Conservation (phyloP, 2,329 filamentous ascomycete species). For the Cadophora sp. region DNA sequence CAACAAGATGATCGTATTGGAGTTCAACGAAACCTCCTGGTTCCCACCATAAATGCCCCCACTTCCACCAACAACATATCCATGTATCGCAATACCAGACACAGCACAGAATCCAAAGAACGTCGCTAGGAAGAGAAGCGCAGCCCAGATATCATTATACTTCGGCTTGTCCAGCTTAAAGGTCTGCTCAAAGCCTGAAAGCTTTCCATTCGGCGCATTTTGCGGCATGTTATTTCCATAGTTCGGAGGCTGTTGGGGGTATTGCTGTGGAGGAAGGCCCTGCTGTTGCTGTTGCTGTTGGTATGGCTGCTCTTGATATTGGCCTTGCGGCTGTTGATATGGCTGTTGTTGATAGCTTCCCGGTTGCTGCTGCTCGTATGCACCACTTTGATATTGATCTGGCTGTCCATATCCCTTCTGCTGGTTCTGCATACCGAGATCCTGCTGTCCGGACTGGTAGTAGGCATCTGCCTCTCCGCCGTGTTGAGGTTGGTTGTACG, state of each 20-base stretch:
- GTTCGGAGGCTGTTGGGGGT: conserved; percentile 32
- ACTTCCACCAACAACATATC: conserved; percentile 69
- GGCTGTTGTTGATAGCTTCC: conserved; percentile 22
- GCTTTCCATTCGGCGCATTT: conserved; percentile 21
- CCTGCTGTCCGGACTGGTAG: conserved; percentile 34
- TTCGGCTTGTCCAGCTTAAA: conserved; percentile 87
- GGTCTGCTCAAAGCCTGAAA: conserved; percentile 70
- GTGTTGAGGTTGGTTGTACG: conserved; percentile 36
- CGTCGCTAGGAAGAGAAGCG: conserved; percentile 74
- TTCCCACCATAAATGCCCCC: conserved; percentile 73
- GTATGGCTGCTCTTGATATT: conserved; percentile 28
- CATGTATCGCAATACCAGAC: conserved; percentile 76
- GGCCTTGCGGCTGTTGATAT: conserved; percentile 21
- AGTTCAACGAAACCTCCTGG: conserved; percentile 70
- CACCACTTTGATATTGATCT: background rate
- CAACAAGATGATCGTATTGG: conserved; percentile 87
- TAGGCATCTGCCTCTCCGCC: conserved; percentile 38
- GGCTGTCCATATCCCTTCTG: conserved; percentile 4
- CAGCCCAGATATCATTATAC: conserved; percentile 91
- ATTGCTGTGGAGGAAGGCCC: conserved; percentile 24
- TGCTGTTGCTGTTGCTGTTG: conserved; percentile 26
- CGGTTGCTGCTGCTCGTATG: conserved; percentile 22
- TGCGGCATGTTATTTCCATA: conserved; percentile 27
- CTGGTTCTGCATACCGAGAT: conserved; percentile 26
- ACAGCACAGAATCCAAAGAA: conserved; percentile 78